Percentiles rank a stretch among this genome's conserved stretches.
Conservation (phyloP, 2,329 filamentous ascomycete species). For the Mycosphaerelloides madeirae region DNA sequence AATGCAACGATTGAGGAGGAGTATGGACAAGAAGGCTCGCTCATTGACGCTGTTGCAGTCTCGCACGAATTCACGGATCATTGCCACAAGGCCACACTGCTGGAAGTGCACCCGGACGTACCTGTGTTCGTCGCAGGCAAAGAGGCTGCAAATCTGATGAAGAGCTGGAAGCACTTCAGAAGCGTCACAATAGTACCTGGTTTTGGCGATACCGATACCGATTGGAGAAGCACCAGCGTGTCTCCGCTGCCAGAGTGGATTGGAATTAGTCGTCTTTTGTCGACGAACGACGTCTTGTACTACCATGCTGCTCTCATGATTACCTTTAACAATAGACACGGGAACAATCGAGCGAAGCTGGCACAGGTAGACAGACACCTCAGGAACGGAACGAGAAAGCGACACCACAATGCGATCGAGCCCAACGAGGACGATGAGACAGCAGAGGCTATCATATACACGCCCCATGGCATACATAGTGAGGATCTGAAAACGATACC, state of each 20-base stretch:
- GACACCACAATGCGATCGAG: conserved; percentile 11
- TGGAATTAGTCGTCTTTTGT: conserved; percentile 55
- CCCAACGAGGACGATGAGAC: conserved; percentile 28
- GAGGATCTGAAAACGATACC: conserved; percentile 41
- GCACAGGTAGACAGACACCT: conserved; percentile 15
- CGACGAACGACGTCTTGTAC: conserved; percentile 52
- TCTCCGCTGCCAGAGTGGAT: conserved; percentile 55
- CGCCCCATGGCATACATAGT: conserved; percentile 57
- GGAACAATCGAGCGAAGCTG: conserved; percentile 7
- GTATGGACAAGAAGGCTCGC: conserved; percentile 24
- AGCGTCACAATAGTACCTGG: conserved; percentile 48
- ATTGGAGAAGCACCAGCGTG: conserved; percentile 45
- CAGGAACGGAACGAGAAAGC: conserved; percentile 22
- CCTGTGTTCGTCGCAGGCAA: conserved; percentile 55
- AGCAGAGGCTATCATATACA: conserved; percentile 58
- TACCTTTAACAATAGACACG: conserved; percentile 42
- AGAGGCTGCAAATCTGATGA: conserved; percentile 54
- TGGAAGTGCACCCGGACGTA: conserved; percentile 50
- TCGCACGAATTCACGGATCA: conserved; percentile 67
- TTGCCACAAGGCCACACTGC: conserved; percentile 58
- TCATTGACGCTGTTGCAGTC: conserved; percentile 56
- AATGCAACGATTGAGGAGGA: conserved; percentile 6
- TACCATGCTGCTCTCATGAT: conserved; percentile 61
- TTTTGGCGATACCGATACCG: conserved; percentile 37
- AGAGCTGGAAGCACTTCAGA: conserved; percentile 57